Conservation (phyloP, 1,139 yeast genomes). For the Zygosaccharomyces sapae region DNA sequence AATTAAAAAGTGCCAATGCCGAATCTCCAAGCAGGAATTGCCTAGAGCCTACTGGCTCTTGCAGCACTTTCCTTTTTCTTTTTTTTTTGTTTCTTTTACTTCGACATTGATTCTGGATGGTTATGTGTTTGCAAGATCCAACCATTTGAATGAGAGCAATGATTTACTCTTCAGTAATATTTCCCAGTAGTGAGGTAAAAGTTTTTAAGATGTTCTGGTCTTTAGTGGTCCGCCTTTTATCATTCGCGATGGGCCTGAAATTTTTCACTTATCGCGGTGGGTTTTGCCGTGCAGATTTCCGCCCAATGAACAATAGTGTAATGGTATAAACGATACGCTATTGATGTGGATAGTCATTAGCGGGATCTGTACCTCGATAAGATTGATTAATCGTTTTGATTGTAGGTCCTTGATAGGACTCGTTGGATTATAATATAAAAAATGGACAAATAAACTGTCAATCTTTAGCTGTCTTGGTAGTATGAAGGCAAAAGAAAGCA, state of each 20-base stretch:
- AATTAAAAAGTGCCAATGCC: not conserved
- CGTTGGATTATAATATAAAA: not conserved
- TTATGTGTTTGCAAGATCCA: not conserved
- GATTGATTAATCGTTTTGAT: not conserved
- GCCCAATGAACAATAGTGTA: not conserved
- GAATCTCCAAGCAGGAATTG: not conserved
- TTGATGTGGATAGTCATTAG: not conserved
- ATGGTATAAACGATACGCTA: not conserved
- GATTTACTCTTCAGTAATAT: not conserved
- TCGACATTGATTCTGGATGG: too few species aligned
- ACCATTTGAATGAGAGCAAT: not conserved
- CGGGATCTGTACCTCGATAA: not conserved
- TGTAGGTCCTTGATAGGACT: not conserved
- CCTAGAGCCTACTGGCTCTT: constrained; percentile 1
- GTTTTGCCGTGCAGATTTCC: not conserved
- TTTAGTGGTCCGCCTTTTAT: not conserved
- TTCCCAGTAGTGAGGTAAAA: not conserved
- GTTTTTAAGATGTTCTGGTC: not conserved
- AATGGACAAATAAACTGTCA: not conserved
- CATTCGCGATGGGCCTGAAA: not conserved
- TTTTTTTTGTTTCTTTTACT: not conserved
- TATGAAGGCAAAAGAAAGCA: too few species aligned
- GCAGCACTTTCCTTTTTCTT: not conserved
- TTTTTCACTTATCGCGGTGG: constrained; percentile 1
- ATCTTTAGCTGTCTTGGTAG: too few species aligned